Evolutionary conservation across 495 filamentous ascomycete species (phyloP), one percentile per base, ranked within the genome.

Genomic region (Acidiella bohemica): DNA sequence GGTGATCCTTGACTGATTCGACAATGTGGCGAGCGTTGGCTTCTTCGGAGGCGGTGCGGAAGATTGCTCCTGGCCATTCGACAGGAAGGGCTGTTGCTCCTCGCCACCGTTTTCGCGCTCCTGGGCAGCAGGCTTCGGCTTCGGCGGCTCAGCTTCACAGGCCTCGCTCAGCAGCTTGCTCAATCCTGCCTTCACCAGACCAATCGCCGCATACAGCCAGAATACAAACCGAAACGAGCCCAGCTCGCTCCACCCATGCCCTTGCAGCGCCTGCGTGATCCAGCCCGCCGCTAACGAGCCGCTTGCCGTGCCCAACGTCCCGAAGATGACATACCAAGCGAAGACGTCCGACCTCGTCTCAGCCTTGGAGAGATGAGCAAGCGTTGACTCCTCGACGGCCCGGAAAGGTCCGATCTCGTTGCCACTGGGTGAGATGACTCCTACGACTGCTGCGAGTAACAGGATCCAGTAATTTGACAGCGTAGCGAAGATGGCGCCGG

Each of bases 361-460:
- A 13, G 72, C 57, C 0, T 67, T 61, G 0, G 76, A 78, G 16
- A 90, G 67, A 46, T 88, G 81, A 7, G 84, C 80, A 11, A 87
- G 54, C 2, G 78, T 78, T n/a, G 78, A 81, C 59, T 90, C 84
- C 54, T 93, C 84, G n/a, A 88, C 72, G 17, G 83, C 83, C 32
- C 80, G 71, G 59, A 90, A 92, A 79, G 32, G 62, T 25, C 46
- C 43, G 36, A 59, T 55, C 32, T 49, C 51, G 28, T 58, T 58
- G 33, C 59, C 73, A 65, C 68, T 73, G 1, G 83, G 78, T 60
- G 76, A 84, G 39, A 90, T 87, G 32, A 92, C 80, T n/a, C 84
- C 84, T 31, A 90, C 49, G 24, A 90, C 70, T 8, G 81, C 81
- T 4, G 82, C 84, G 4, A 67, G 49, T 8, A 90, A 62, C 36